Conservation (phyloP, 2,329 filamentous ascomycete genomes). For the Penicillium sp. region DNA sequence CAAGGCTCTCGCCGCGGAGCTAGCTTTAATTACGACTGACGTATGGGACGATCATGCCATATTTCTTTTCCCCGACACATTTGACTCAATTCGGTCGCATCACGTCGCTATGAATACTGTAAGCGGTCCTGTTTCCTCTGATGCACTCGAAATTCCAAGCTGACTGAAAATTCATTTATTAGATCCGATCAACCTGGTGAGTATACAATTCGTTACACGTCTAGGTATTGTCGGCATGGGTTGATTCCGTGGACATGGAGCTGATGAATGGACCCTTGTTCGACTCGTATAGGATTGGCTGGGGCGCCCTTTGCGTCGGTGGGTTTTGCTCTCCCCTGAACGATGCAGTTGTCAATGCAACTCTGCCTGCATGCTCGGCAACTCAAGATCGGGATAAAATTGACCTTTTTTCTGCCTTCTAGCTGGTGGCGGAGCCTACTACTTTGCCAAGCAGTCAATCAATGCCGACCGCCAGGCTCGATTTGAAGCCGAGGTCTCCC, state of each 20-base stretch:
- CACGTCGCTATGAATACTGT: constrained; percentile 48
- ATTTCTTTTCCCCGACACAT: constrained; percentile 1
- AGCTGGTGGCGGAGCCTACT: constrained; percentile 90
- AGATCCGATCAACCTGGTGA: constrained; percentile 57
- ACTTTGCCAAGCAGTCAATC: constrained; percentile 91
- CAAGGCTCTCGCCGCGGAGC: constrained; percentile 2
- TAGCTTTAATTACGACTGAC: constrained; percentile 10
- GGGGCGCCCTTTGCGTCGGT: constrained; percentile 83
- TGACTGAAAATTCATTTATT: constrained; percentile 8
- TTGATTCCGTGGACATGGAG: constrained; percentile 1
- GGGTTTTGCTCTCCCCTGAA: constrained; percentile 30
- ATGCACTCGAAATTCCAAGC: not conserved
- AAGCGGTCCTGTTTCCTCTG: constrained; percentile 19
- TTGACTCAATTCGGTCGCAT: not conserved
- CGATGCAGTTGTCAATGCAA: not conserved
- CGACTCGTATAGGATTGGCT: constrained; percentile 69
- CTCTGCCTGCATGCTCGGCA: not conserved
- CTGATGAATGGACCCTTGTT: constrained; percentile 13
- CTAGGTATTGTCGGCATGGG: not conserved
- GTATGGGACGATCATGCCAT: constrained; percentile 13
- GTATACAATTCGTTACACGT: constrained; percentile 15
- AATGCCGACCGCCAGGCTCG: constrained; percentile 77
- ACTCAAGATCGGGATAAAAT: not conserved
- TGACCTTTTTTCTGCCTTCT: constrained; percentile 8
- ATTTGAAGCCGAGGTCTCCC: constrained; percentile 64